A percentile compares a stretch with the other conserved stretches of the same genome.
These are phyloP conservation scores for Xylaria flabelliformis DNA, from an alignment of 495 filamentous ascomycete genomes.

Conservation along the genomic window DNA sequence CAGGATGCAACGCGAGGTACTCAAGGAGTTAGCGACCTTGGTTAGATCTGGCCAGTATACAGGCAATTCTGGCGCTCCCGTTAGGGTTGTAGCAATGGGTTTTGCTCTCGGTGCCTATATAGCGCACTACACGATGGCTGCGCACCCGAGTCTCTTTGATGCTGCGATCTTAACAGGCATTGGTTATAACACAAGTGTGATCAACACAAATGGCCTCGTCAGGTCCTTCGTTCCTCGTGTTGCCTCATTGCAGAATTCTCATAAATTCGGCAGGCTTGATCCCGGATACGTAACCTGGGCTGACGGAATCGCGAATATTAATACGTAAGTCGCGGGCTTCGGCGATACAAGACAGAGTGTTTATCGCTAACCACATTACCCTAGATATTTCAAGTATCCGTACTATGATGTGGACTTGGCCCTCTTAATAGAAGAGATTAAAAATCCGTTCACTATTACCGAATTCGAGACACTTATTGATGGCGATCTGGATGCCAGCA, in stretches of 20 bases:
- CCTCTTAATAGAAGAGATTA: background rate
- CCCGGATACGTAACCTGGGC: background rate
- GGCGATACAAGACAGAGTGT: background rate
- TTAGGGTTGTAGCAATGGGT: background rate
- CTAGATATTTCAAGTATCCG: background rate
- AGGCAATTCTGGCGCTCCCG: background rate
- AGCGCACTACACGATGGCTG: background rate
- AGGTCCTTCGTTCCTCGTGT: background rate
- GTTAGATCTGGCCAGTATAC: background rate
- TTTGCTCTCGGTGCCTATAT: background rate
- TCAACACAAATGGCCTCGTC: background rate
- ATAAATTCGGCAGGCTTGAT: background rate
- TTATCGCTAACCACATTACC: background rate
- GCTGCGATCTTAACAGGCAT: background rate
- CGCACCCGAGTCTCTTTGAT: background rate
- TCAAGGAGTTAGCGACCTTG: background rate
- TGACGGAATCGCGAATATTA: background rate
- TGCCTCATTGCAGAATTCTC: constrained; percentile 2
- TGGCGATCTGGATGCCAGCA: background rate
- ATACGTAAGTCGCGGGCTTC: background rate
- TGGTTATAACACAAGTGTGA: background rate
- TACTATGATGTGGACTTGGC: background rate
- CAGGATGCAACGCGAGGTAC: background rate
- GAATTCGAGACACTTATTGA: background rate
- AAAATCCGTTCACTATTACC: background rate